Evolutionary conservation across 768 basidiomycete genomes (phyloP).

Genomic region (Suillus tomentosus): DNA sequence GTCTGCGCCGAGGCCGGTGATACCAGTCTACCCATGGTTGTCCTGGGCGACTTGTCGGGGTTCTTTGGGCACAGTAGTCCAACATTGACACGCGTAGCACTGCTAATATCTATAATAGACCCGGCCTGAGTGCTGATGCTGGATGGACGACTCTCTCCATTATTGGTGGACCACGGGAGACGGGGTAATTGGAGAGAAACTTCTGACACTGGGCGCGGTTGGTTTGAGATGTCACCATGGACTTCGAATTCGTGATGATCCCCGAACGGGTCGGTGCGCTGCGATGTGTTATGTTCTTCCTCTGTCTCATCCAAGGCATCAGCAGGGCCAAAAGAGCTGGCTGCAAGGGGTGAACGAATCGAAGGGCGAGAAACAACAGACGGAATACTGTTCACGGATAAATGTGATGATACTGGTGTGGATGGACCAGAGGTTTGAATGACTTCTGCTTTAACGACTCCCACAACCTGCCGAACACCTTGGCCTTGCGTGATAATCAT

Average conservation of each 20-base stretch:
- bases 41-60: constrained; percentile 50
- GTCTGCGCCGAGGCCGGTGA: constrained; percentile 41
- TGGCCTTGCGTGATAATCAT: constrained; percentile 77
- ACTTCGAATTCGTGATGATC: constrained; percentile 47
- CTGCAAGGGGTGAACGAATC: constrained; percentile 66
- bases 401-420: constrained; percentile 27
- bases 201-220: constrained; percentile 34
- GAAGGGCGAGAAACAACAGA: constrained; percentile 42
- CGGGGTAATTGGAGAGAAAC: constrained; percentile 43
- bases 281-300: constrained; percentile 29
- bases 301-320: constrained; percentile 58
- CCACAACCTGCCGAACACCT: constrained; percentile 68
- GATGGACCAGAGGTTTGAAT: constrained; percentile 57
- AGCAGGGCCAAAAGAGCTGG: constrained; percentile 68
- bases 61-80: constrained; percentile 43
- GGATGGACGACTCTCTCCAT: constrained; percentile 50
- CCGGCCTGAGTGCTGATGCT: constrained; percentile 67
- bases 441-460: constrained; percentile 78
- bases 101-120: constrained; percentile 59
- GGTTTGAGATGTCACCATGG: constrained; percentile 20
- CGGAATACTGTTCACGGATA: constrained; percentile 40
- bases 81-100: constrained; percentile 69
- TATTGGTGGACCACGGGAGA: constrained; percentile 43
- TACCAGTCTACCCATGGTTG: constrained; percentile 64
- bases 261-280: constrained; percentile 58